These are phyloP conservation scores for Fusarium praegraminearum DNA, from an alignment of 2,329 filamentous ascomycete genomes.

Conservation along the genomic window DNA sequence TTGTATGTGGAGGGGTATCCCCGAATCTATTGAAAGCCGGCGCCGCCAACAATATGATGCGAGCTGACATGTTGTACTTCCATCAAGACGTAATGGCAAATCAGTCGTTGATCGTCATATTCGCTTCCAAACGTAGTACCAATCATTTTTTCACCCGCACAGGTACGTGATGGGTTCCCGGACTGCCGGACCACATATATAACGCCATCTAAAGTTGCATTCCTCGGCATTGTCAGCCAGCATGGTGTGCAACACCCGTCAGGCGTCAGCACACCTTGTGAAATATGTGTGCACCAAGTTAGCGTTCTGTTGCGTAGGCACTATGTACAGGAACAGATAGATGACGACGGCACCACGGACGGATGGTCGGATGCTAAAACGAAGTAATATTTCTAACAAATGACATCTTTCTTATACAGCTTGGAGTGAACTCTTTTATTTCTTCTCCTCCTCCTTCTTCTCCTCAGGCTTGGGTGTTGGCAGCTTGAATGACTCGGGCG, in stretches of 20 bases:
- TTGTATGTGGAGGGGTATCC: constrained; percentile 27
- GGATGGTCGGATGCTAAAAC: constrained; percentile 40
- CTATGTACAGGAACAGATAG: constrained; percentile 1
- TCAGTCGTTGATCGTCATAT: constrained; percentile 41
- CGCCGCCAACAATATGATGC: constrained; percentile 32
- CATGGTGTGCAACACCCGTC: constrained; percentile 16
- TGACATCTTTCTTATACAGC: constrained; percentile 52
- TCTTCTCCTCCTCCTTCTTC: constrained; percentile 91
- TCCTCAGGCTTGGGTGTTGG: constrained; percentile 96
- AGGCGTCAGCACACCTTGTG: constrained; percentile 17
- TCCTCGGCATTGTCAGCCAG: constrained; percentile 29
- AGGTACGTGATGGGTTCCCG: constrained; percentile 22
- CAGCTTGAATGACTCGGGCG: constrained; percentile 90
- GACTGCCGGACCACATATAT: constrained; percentile 21
- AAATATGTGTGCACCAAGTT: constrained; percentile 7
- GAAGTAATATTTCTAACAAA: constrained; percentile 50
- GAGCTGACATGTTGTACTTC: constrained; percentile 39
- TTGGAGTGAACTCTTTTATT: constrained; percentile 66
- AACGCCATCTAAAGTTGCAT: constrained; percentile 36
- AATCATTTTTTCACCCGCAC: constrained; percentile 38
- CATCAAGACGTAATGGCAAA: constrained; percentile 25
- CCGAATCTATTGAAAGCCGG: constrained; percentile 29
- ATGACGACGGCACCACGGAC: constrained; percentile 20
- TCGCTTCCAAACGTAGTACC: constrained; percentile 40
- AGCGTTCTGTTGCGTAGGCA: constrained; percentile 17